Percentiles rank a stretch among this genome's conserved stretches.
These are phyloP conservation scores for Euphrasia arctica DNA, from an alignment of 305 asterid species.

Conservation along the genomic window DNA sequence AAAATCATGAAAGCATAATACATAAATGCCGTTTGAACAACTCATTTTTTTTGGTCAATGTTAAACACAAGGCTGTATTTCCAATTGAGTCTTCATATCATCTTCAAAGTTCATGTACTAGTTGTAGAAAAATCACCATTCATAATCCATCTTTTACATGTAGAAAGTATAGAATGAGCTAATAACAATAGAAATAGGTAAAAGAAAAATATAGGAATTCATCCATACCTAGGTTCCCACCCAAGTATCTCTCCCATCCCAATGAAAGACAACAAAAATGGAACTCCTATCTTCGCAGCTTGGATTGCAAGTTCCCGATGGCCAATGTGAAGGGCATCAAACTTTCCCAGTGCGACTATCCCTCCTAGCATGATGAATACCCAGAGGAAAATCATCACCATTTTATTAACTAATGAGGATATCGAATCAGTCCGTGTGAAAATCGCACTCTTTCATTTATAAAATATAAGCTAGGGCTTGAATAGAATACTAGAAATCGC, in stretches of 20 bases:
- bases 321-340: constrained; percentile 97
- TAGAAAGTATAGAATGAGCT: neutral
- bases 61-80: neutral
- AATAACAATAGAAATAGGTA: constrained; percentile 6
- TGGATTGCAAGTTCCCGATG: constrained; percentile 97
- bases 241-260: constrained; percentile 97
- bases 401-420: neutral
- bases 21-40: neutral
- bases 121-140: too few relatives aligned
- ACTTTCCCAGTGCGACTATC: constrained; percentile 91
- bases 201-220: neutral
- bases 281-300: constrained; percentile 80
- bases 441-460: neutral
- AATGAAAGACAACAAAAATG: constrained; percentile 74
- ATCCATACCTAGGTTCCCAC: constrained; percentile 85
- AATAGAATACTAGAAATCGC: neutral
- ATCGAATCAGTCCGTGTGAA: neutral
- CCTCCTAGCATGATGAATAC: constrained; percentile 53
- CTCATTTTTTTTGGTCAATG: neutral
- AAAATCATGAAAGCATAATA: neutral
- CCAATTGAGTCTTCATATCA: neutral
- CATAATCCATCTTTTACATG: too few relatives aligned
- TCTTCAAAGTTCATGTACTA: neutral
- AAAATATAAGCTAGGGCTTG: neutral
- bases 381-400: constrained; percentile 17